phyloP scores from a whole-genome alignment of 176 grass and related monocot genomes.

The Echinochloa phyllopogon region DNA sequence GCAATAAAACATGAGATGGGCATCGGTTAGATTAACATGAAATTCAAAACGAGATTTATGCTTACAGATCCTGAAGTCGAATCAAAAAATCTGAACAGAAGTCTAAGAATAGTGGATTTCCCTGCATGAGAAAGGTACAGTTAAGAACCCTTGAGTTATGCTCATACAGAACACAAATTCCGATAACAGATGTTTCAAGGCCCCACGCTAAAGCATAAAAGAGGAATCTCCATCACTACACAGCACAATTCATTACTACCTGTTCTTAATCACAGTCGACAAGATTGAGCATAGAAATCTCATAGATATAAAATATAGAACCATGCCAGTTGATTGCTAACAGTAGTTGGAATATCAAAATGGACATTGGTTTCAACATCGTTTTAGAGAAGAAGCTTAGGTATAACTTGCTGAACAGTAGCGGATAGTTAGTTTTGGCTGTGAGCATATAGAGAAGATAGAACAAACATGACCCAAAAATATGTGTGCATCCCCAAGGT shows the following conservation, averaged over 20 bases:
- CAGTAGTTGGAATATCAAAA: background rate
- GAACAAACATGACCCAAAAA: constrained; percentile 13
- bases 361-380: background rate
- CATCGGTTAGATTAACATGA: constrained; percentile 28
- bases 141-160: constrained; percentile 34
- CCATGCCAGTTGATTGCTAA: background rate
- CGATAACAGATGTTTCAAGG: constrained; percentile 10
- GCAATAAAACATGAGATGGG: constrained; percentile 20
- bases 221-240: background rate
- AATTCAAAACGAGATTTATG: constrained; percentile 38
- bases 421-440: background rate
- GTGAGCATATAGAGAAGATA: constrained; percentile 6
- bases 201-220: constrained; percentile 22
- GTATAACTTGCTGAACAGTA: background rate
- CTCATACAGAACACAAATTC: background rate
- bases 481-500: background rate
- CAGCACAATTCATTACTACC: background rate
- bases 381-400: background rate
- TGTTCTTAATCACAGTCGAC: background rate
- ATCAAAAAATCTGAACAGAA: constrained; percentile 98
- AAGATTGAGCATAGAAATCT: constrained; percentile 15
- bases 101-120: constrained; percentile 91
- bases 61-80: constrained; percentile 85
- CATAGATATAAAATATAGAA: background rate
- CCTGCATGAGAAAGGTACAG: constrained; percentile 65